phyloP scores from a whole-genome alignment of 2,329 filamentous ascomycete genomes.

The Whalleya microplaca region DNA sequence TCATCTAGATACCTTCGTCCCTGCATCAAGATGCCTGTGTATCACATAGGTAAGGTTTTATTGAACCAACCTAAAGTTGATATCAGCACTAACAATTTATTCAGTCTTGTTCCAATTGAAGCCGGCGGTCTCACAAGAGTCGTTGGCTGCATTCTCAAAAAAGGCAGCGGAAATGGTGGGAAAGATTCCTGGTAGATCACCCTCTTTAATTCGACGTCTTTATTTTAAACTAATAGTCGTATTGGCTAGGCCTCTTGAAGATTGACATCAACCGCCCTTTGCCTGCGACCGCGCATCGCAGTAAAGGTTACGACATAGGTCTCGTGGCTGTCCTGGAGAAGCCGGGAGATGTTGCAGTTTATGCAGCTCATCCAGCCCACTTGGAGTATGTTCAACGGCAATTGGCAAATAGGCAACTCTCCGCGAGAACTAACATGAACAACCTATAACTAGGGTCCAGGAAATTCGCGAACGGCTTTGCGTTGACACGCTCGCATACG shows the following conservation, averaged over 20 bases:
- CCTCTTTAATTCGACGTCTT: not conserved
- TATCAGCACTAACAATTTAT: not conserved
- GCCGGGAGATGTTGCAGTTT: slow-evolving; percentile 44
- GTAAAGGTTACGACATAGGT: slow-evolving; percentile 49
- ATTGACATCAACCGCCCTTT: slow-evolving; percentile 42
- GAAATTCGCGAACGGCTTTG: slow-evolving; percentile 45
- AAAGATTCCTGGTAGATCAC: slow-evolving; percentile 41
- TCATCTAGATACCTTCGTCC: not conserved
- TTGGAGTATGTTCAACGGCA: slow-evolving; percentile 40
- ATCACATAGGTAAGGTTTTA: slow-evolving; percentile 18
- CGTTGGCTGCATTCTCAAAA: slow-evolving; percentile 38
- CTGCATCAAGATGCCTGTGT: slow-evolving; percentile 15
- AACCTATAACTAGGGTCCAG: slow-evolving; percentile 40
- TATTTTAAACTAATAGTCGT: slow-evolving; percentile 15
- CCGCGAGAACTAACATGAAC: slow-evolving; percentile 8
- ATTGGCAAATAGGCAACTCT: not conserved
- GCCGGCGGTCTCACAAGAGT: slow-evolving; percentile 38
- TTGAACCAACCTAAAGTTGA: not conserved
- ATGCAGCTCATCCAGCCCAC: slow-evolving; percentile 50
- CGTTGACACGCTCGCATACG: slow-evolving; percentile 40
- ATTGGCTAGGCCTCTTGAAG: slow-evolving; percentile 31
- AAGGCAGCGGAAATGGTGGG: slow-evolving; percentile 43
- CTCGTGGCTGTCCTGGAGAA: slow-evolving; percentile 50
- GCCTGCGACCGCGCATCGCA: slow-evolving; percentile 43
- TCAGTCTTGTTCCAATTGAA: slow-evolving; percentile 48